Conservation (phyloP, 2,329 filamentous ascomycete species). For the Trichoderma brevicompactum region DNA sequence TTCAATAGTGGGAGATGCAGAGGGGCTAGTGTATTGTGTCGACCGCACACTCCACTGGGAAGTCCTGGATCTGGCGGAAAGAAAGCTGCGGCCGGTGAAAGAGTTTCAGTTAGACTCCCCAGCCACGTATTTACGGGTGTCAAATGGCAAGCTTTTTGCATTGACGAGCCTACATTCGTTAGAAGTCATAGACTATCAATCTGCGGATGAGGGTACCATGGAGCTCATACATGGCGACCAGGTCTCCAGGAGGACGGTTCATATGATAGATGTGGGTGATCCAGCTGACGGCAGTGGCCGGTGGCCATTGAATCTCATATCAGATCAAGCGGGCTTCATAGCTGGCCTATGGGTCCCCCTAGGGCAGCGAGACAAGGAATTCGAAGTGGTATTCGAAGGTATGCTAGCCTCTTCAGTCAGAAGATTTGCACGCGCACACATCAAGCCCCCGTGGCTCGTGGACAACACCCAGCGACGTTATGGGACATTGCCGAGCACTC, state of each 20-base stretch:
- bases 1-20: constrained; percentile 58
- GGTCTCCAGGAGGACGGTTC: constrained; percentile 48
- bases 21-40: constrained; percentile 61
- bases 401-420: constrained; percentile 60
- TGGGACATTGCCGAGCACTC: constrained; percentile 49
- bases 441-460: constrained; percentile 57
- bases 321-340: constrained; percentile 53
- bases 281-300: constrained; percentile 35
- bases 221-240: constrained; percentile 52
- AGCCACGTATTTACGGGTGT: constrained; percentile 54
- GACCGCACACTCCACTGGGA: constrained; percentile 61
- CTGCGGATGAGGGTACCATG: constrained; percentile 44
- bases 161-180: constrained; percentile 61
- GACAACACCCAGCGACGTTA: constrained; percentile 45
- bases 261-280: constrained; percentile 53
- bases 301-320: constrained; percentile 53
- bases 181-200: constrained; percentile 56
- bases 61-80: constrained; percentile 55
- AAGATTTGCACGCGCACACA: constrained; percentile 57
- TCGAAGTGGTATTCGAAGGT: constrained; percentile 59
- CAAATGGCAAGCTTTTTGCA: constrained; percentile 54
- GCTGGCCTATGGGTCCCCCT: constrained; percentile 57
- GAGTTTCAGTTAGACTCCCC: constrained; percentile 57
- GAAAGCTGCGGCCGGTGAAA: constrained; percentile 54
- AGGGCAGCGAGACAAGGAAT: constrained; percentile 46